Evolutionary conservation across 106 monocot species (phyloP).

Genomic region (Apostasia ramifera): DNA sequence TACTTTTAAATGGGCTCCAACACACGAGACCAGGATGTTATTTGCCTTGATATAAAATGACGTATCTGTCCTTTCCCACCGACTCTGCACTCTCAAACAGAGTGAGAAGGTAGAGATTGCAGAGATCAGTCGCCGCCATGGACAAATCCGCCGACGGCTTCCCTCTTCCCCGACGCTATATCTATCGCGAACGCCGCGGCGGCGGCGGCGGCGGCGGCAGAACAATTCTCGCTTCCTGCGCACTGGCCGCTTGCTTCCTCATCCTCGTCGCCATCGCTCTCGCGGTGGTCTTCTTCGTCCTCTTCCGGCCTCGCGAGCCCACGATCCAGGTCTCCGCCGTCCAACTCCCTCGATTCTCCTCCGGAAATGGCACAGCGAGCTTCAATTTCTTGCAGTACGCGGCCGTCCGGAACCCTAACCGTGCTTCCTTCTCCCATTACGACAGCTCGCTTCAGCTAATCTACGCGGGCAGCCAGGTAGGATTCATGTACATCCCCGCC

Average conservation of each 20-base stretch:
- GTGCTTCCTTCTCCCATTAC: constrained; percentile 32
- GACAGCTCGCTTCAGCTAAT: constrained; percentile 33
- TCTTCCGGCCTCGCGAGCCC: constrained; percentile 28
- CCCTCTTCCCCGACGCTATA: neutral
- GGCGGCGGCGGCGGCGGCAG: neutral
- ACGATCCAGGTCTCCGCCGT: constrained; percentile 20
- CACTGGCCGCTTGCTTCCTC: constrained; percentile 15
- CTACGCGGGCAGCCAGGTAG: constrained; percentile 19
- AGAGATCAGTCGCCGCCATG: neutral
- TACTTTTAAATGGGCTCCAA: too few species aligned
- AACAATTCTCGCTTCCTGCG: constrained; percentile 17
- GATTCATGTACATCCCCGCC: constrained; percentile 49
- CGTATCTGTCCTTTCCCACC: too few species aligned
- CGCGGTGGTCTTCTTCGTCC: constrained; percentile 20
- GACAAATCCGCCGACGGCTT: neutral
- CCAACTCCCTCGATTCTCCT: constrained; percentile 18
- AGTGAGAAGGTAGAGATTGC: too few species aligned
- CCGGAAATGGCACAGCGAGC: constrained; percentile 16
- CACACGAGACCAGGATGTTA: too few species aligned
- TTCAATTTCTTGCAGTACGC: constrained; percentile 40
- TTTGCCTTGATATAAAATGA: too few species aligned
- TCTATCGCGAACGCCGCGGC: neutral
- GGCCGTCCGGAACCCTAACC: constrained; percentile 39
- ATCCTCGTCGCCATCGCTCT: constrained; percentile 6
- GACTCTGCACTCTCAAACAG: too few species aligned